phyloP scores from a whole-genome alignment of 2,329 filamentous ascomycete species.

The Purpureocillium lavendulum region DNA sequence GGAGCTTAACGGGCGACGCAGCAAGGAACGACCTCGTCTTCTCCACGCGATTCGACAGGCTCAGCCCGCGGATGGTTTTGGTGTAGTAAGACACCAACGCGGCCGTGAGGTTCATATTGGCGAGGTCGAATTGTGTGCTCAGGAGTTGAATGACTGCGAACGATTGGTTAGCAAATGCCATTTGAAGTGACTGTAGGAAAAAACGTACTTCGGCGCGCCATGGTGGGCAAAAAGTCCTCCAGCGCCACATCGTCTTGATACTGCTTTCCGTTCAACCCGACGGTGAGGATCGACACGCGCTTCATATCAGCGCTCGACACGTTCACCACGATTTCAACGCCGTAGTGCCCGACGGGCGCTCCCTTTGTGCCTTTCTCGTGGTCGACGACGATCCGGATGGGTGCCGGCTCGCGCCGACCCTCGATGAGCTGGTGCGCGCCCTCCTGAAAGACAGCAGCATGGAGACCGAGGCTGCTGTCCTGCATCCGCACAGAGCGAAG shows the following conservation, averaged over 20 bases:
- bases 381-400: conserved; percentile 66
- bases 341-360: conserved; percentile 56
- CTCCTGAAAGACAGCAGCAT: conserved; percentile 66
- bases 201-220: conserved; percentile 62
- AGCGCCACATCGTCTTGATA: conserved; percentile 65
- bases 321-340: conserved; percentile 63
- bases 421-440: conserved; percentile 52
- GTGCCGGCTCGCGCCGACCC: conserved; percentile 58
- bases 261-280: conserved; percentile 61
- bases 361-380: conserved; percentile 58
- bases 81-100: conserved; percentile 70
- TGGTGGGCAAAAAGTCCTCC: conserved; percentile 65
- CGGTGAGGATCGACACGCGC: conserved; percentile 40
- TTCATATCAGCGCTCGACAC: conserved; percentile 46
- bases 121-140: conserved; percentile 59
- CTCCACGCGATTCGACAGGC: conserved; percentile 52
- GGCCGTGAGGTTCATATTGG: conserved; percentile 55
- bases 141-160: conserved; percentile 61
- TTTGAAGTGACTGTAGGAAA: neutral
- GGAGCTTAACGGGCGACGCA: conserved; percentile 82
- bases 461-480: conserved; percentile 50
- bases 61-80: conserved; percentile 65
- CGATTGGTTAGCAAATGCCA: conserved; percentile 21
- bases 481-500: conserved; percentile 60
- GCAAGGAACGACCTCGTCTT: conserved; percentile 63